Percentiles rank a stretch among this genome's conserved stretches.
Evolutionary conservation across 345 rosid species (phyloP).

Genomic region (Anastatica hierochuntica): DNA sequence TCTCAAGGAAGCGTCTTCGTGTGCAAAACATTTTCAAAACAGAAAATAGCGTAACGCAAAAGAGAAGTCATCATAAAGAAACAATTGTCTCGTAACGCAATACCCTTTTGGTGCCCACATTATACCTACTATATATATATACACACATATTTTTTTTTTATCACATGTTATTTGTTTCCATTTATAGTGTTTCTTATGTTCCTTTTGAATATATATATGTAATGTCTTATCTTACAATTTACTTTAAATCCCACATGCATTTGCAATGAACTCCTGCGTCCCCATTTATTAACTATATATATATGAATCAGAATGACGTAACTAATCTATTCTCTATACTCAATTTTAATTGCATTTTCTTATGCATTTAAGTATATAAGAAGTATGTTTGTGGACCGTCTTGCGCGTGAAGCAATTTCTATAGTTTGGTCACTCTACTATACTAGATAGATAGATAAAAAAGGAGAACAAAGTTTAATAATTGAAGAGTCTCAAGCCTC

Average conservation of each 20-base stretch:
- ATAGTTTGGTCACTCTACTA: conserved; percentile 15
- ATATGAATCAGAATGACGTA: background rate
- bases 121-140: conserved; percentile 9
- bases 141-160: background rate
- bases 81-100: background rate
- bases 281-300: background rate
- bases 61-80: conserved; percentile 8
- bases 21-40: no score
- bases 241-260: conserved; percentile 4
- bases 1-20: no score
- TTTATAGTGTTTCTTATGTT: background rate
- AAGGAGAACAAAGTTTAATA: no score
- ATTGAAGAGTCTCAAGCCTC: no score
- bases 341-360: background rate
- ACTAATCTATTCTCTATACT: background rate
- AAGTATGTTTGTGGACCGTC: background rate
- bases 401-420: conserved; percentile 15
- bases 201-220: no score
- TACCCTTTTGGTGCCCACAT: conserved; percentile 5
- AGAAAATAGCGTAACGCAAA: no score
- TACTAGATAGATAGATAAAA: background rate
- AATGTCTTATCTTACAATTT: no score
- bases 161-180: background rate
- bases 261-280: conserved; percentile 13
- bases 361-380: background rate